These are phyloP conservation scores for Colletotrichum phormii DNA, from an alignment of 2,329 filamentous ascomycete genomes.

Conservation along the genomic window DNA sequence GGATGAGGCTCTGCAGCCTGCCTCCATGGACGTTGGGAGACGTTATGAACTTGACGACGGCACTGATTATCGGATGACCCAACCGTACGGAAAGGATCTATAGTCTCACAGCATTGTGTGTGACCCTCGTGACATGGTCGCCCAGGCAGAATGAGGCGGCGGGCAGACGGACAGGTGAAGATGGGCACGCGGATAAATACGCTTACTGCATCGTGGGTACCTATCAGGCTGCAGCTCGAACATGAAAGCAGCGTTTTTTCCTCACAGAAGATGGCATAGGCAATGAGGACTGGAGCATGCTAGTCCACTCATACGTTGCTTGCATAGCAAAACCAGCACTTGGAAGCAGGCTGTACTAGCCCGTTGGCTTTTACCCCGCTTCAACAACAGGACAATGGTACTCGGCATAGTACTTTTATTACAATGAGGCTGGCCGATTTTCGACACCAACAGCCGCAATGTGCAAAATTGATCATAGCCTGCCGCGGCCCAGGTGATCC, in stretches of 20 bases:
- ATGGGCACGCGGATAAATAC: not conserved
- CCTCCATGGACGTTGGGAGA: not conserved
- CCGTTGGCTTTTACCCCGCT: not conserved
- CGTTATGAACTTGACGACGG: not conserved
- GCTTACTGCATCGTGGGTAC: not conserved
- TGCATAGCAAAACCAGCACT: not conserved
- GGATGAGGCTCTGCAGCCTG: not conserved
- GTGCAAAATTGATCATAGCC: too few relatives aligned
- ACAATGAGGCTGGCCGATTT: not conserved
- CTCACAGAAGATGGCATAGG: not conserved
- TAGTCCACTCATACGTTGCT: not conserved
- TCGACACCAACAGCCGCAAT: not conserved
- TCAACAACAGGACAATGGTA: too few relatives aligned
- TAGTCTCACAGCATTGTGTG: not conserved
- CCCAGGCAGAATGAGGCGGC: not conserved
- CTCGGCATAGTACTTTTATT: not conserved
- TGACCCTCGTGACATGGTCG: not conserved
- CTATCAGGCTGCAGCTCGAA: not conserved
- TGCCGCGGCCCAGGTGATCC: not conserved
- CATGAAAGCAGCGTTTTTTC: not conserved
- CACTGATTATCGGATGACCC: not conserved
- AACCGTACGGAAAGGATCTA: not conserved
- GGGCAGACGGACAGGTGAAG: not conserved
- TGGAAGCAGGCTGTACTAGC: not conserved
- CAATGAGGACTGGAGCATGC: slow-evolving; percentile 3